Evolutionary conservation across 768 basidiomycete genomes (phyloP).

Genomic region (Agaricus blazei): DNA sequence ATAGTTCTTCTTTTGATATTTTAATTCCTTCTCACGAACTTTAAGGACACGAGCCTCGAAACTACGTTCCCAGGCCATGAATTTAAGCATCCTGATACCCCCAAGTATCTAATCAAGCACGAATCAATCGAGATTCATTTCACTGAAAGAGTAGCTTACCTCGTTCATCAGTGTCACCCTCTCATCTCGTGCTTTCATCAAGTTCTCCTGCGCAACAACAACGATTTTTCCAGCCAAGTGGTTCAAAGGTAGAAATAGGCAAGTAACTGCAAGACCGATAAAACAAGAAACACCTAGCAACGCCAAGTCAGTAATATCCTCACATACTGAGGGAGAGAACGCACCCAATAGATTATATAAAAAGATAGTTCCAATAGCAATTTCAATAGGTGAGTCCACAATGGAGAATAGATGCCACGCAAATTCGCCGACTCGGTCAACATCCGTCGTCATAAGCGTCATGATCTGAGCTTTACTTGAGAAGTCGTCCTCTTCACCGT

Average conservation of each 20-base stretch:
- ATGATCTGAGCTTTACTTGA: slow-evolving; percentile 78
- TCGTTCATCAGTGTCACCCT: slow-evolving; percentile 89
- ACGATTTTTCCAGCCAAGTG: slow-evolving; percentile 81
- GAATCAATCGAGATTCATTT: not conserved
- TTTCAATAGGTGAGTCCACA: slow-evolving; percentile 79
- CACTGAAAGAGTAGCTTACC: slow-evolving; percentile 18
- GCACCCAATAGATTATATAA: slow-evolving; percentile 73
- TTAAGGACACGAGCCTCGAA: slow-evolving; percentile 74
- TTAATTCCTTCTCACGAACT: slow-evolving; percentile 76
- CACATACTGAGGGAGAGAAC: slow-evolving; percentile 1
- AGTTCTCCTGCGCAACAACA: slow-evolving; percentile 63
- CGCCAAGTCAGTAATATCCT: not conserved
- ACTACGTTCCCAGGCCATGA: slow-evolving; percentile 92
- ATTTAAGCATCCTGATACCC: slow-evolving; percentile 92
- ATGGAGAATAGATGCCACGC: slow-evolving; percentile 73
- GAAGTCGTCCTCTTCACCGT: slow-evolving; percentile 50
- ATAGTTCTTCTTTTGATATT: slow-evolving; percentile 83
- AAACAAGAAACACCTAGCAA: slow-evolving; percentile 59
- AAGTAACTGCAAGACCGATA: slow-evolving; percentile 72
- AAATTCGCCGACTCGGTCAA: slow-evolving; percentile 86
- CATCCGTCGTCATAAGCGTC: slow-evolving; percentile 95
- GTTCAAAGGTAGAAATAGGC: slow-evolving; percentile 70
- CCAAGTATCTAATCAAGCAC: slow-evolving; percentile 58
- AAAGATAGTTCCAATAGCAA: slow-evolving; percentile 68
- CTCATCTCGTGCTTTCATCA: slow-evolving; percentile 92